Evolutionary conservation across 257 asterid genomes (phyloP).

Genomic region (Scutellaria baicalensis): DNA sequence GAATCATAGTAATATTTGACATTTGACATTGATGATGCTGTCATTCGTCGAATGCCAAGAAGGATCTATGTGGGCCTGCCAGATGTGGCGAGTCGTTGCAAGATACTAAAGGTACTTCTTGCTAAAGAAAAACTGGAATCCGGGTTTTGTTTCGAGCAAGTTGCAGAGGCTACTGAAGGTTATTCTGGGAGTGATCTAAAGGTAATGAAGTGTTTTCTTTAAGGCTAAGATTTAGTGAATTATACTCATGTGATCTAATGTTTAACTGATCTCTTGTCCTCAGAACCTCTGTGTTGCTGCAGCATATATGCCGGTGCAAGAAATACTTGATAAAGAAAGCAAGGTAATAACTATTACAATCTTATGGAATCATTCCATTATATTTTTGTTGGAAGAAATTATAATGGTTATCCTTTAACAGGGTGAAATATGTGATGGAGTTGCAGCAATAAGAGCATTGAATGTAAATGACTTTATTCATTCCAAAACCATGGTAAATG

Average conservation of each 20-base stretch:
- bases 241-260: conserved; percentile 1
- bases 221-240: background rate
- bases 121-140: conserved; percentile 71
- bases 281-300: conserved; percentile 96
- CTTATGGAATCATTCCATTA: too few species aligned
- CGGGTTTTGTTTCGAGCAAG: conserved; percentile 61
- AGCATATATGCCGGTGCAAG: conserved; percentile 93
- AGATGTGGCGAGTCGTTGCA: conserved; percentile 78
- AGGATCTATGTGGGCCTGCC: conserved; percentile 97
- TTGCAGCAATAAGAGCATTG: conserved; percentile 51
- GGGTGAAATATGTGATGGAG: conserved; percentile 37
- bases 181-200: conserved; percentile 97
- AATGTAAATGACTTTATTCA: conserved; percentile 67
- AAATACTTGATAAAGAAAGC: conserved; percentile 66
- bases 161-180: conserved; percentile 92
- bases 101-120: conserved; percentile 78
- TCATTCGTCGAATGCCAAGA: conserved; percentile 96
- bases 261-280: background rate
- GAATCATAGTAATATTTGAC: too few species aligned
- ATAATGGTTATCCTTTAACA: too few species aligned
- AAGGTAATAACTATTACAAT: conserved; percentile 31
- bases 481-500: conserved; percentile 76
- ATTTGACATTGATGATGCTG: too few species aligned
- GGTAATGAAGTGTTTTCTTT: conserved; percentile 50
- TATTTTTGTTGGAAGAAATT: too few species aligned